Base-by-base conservation (phyloP, 345 rosid genomes). In the Toxicodendron radicans region DNA sequence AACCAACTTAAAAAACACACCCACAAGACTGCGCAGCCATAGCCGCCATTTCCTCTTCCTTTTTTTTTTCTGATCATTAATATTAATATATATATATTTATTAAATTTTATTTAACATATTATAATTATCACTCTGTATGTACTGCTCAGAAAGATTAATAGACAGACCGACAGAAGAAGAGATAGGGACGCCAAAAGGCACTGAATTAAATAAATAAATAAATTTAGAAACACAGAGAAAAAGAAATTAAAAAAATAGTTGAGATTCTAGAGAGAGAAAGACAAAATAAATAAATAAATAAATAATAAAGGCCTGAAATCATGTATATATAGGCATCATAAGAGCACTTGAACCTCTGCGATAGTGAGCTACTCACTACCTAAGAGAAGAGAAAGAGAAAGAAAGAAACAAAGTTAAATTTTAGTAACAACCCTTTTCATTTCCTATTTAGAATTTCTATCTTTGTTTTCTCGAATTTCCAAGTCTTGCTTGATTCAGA, bases 31-130 rank as follows among this genome's bases (percentile, higher is more conserved):
- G 88, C 89, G 89, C 90, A 89, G 88, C 83, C 88, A 77, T 6
- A 85, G 91, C 94, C 94, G 94, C 91, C 91, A 84, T 86, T 86
- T 84, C 72, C 84, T 71, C 85, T 70, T 51, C 32, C 69, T 58
- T 16, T 35, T 70, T 61, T 2, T 21, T 21, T 62, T 38, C 58
- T 58, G 32, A 71, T 79, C 57, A 76, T 74, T 64, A 41, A 24
- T 48, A n/a, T n/a, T n/a, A n/a, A n/a, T n/a, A n/a, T n/a, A n/a
- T n/a, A n/a, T n/a, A n/a, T n/a, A n/a, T n/a, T n/a, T n/a, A n/a
- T n/a, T n/a, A n/a, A n/a, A n/a, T n/a, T n/a, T n/a, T n/a, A n/a
- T n/a, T n/a, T n/a, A n/a, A n/a, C n/a, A n/a, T n/a, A n/a, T 54
- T 58, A 78, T 30, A 57, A 43, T 79, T 45, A 33, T 57, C 21